Evolutionary conservation across 2,329 filamentous ascomycete genomes (phyloP), one percentile per base, ranked within the genome.

Genomic region (Endoconidiophora laricicola): DNA sequence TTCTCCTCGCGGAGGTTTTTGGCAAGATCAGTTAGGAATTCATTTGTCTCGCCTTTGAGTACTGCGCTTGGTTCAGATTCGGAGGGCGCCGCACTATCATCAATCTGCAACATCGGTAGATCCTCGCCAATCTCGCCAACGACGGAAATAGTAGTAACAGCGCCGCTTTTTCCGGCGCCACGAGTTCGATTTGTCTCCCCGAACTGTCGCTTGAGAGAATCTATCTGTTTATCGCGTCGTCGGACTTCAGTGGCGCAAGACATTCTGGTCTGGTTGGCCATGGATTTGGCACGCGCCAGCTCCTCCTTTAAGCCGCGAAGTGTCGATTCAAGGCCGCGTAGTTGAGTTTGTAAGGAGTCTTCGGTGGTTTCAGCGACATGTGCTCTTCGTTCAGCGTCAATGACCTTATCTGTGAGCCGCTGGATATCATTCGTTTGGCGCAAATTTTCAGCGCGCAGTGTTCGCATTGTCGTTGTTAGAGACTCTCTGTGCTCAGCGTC

Each of bases 201-300:
- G 54, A 96, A 72, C 61, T 94, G 86, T 57, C 81, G 83, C 69
- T 95, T 96, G 55, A 98, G 70, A 39, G 80, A 79, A 55, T 94
- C 84, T 56, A 96, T 81, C 64, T 94, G 85, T 42, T 86, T 72
- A 61, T 98, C 91, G 40, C 90, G 79, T 60, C 93, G 90, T 54
- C 90, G 80, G 43, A 95, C 77, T 60, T 98, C 91, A 56, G 86
- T 94, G 46, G 86, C 81, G 63, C 88, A 96, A 55, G 88, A 81
- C 5, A 83, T 78, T 54, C 90, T 79, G 2, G 91, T 83, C 63
- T 96, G 90, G 26, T 82, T 76, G 2, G 94, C 78, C 2, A 84
- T 76, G 0, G 78, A 73, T 62, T 90, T 93, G 63, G 90, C 78
- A 46, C 83, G 79, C 22, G 77, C 72, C 56, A 88, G 74, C 60